Evolutionary conservation across 805 yeast species (phyloP), one percentile per base, ranked within the genome.

Genomic region (Spencermartinsiella europaea): DNA sequence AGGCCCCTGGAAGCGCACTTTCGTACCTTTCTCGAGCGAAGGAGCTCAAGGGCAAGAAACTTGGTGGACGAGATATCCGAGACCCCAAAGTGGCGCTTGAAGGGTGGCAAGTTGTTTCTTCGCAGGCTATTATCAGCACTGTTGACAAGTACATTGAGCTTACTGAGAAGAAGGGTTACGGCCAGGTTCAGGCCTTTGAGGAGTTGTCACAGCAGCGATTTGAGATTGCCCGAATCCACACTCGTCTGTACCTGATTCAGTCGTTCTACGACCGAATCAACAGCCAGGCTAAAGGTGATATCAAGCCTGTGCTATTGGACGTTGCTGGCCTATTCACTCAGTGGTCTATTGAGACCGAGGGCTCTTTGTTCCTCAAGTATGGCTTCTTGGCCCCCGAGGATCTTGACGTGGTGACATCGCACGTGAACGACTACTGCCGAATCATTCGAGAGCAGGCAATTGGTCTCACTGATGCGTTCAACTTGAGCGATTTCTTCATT

Each of bases 391-490:
- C 77, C 8, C 68, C 83, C 7, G 69, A 69, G 4, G 71, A 72
- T 40, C 67, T 79, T 36, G 73, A 73, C 40, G 55, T 59, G 4
- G 56, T 74, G 38, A 73, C 74, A 40, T 63, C 60, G 7, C 66
- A 71, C 45, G 71, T 77, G 45, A 73, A 73, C 37, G 62, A 61
- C 41, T 61, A 80, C 51, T 67, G 83, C 52, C 64, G 70, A 21
- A 68, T 67, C 21, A 62, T 83, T 35, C 73, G 96, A 64, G 76
- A 79, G 25, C 79, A 83, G 58, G 85, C 83, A 45, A 79, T 87
- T 63, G 83, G 85, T 1, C 72, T 85, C 57, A 84, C 95, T 3
- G 97, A 89, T 66, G 76, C 95, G 1, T 89, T 89, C 73, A 79
- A 83, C 66, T 74, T 84, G 52, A 79, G 87, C 35, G 96, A 89